Evolutionary conservation across 2,329 filamentous ascomycete species (phyloP), one percentile per base, ranked within the genome.

Genomic region (Xylariomycetidae sp.): DNA sequence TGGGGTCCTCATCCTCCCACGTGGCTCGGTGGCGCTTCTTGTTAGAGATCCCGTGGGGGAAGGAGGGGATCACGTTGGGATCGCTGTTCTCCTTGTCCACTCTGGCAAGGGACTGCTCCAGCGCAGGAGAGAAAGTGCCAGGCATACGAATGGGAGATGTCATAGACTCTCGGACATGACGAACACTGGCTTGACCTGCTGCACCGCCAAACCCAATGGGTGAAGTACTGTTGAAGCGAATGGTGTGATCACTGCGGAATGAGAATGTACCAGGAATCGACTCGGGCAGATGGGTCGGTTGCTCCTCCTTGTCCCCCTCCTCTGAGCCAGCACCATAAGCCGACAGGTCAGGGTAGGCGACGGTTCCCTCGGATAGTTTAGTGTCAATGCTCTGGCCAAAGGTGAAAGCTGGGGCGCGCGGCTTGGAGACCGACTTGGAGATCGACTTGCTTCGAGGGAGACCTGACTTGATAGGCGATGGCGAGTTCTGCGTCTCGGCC

Each of bases 161-260:
- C 6, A 70, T 57, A 8, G 75, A 79, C 17, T 63, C 54, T 13
- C 74, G 69, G 22, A 82, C 74, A 25, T 74, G 71, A 18, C 78
- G 76, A 31, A 82, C 49, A 44, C 74, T 79, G 4, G 73, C 60
- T 48, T 80, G 76, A n/a, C 73, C 76, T 2, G 68, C 62, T 17
- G 68, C 70, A 7, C 64, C 61, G 24, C 77, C 76, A 42, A 81
- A 81, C 4, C 69, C 70, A 22, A 61, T 57, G 1, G 64, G 56
- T 3, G 71, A 67, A 28, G 59, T 56, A 19, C 59, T 55, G 23
- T 64, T 67, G 44, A 82, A 79, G 37, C 65, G 60, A 47, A 82
- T 80, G 2, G 76, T 81, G 44, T 78, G 74, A 40, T 81, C 77
- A 46, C 70, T 78, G 28, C 77, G 74, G 61, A 82, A 82, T 0